Evolutionary conservation across 805 yeast species (phyloP), one percentile per base, ranked within the genome.

Genomic region (Candida sonorensis): DNA sequence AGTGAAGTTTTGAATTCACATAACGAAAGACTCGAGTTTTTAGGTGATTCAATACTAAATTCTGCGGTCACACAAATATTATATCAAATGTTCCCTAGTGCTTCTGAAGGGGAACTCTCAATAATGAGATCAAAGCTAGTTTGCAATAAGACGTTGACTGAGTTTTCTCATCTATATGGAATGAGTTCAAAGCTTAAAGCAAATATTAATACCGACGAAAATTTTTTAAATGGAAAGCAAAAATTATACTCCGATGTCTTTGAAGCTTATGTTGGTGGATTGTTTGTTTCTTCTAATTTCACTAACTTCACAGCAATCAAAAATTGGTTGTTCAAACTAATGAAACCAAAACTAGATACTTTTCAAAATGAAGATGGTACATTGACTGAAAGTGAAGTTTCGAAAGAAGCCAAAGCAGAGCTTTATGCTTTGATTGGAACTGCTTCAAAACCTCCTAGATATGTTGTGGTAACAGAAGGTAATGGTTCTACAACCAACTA

Each of bases 211-310:
- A 74, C 72, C 35, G 72, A 62, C 20, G 53, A 55, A 4, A 47
- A 63, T 10, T 64, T 69, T 33, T 53, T 58, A 18, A 60, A 62
- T 21, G 83, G 84, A 7, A 74, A 69, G 37, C 71, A 71, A 41
- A 92, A 92, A 51, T 62, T 82, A 4, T 71, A 70, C 48, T 95
- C 97, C 0, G 98, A 90, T 64, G 76, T 82, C 0, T 84, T 90
- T 52, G 98, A 92, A 58, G 96, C 97, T 0, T 90, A 90, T 45
- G 68, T 92, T 28, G 97, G 95, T 6, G 98, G 94, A 0, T 56
- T 90, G 20, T 69, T 70, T 7, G 63, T 74, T 15, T 94, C 83
- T 41, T 34, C 47, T 8, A 62, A 70, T 25, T 60, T 59, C 10
- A 55, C 60, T 12, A 71, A 75, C 38, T 59, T 70, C 30, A 52